Conservation (phyloP, 2,329 filamentous ascomycete genomes). For the Fusarium annulatum region DNA sequence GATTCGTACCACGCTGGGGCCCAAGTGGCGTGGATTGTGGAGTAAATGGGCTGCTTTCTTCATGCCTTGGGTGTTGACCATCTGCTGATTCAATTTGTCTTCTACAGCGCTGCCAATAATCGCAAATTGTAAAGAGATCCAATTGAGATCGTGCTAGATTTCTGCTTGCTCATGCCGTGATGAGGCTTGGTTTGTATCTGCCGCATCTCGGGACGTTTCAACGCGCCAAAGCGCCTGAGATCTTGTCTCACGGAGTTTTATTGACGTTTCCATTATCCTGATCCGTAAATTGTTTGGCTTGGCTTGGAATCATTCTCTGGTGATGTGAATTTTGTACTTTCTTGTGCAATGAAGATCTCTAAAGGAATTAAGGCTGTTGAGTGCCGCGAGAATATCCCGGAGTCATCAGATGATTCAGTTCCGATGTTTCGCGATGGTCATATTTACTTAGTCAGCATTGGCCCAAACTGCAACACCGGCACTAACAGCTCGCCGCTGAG, state of each 20-base stretch:
- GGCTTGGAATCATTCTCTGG: not conserved
- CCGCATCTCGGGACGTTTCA: constrained; percentile 19
- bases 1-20: constrained; percentile 19
- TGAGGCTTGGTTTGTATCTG: constrained; percentile 6
- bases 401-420: constrained; percentile 13
- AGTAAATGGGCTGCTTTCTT: constrained; percentile 18
- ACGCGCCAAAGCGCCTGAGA: not conserved
- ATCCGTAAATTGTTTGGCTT: not conserved
- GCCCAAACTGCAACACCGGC: not conserved
- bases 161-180: not conserved
- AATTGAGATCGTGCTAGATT: not conserved
- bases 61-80: not conserved
- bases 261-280: not conserved
- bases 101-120: not conserved
- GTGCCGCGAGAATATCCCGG: constrained; percentile 21
- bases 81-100: constrained; percentile 19
- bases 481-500: not conserved
- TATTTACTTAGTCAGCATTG: not conserved
- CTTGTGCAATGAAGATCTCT: not conserved
- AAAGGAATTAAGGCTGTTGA: not conserved
- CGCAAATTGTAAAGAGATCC: not conserved
- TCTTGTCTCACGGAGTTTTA: not conserved
- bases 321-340: no score
- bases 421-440: constrained; percentile 19
- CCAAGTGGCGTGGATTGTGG: constrained; percentile 35